Conservation (phyloP, 2,329 filamentous ascomycete species). For the Scytalidium lignicola region DNA sequence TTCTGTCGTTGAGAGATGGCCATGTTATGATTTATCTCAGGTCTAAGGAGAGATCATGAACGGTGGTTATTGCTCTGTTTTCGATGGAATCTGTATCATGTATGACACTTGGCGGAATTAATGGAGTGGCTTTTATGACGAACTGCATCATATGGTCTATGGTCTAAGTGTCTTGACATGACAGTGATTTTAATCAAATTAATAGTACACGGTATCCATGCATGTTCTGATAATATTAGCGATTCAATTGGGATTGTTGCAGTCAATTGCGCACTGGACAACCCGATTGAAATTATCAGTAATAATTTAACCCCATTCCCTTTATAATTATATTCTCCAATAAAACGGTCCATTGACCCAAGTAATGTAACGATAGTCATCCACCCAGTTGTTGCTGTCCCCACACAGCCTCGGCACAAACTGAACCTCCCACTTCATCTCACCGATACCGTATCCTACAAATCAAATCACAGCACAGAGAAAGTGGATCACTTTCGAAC, state of each 20-base stretch:
- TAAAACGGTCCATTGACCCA: background rate
- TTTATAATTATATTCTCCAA: background rate
- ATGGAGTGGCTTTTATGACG: background rate
- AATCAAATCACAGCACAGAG: background rate
- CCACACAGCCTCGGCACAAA: background rate
- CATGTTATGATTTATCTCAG: constrained; percentile 8
- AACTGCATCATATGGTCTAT: background rate
- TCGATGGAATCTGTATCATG: constrained; percentile 3
- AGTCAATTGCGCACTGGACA: too few species aligned
- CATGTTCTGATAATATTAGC: background rate
- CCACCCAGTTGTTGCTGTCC: background rate
- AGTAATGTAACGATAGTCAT: too few species aligned
- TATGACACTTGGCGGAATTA: constrained; percentile 1
- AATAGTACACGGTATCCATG: too few species aligned
- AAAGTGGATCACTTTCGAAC: background rate
- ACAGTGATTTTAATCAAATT: background rate
- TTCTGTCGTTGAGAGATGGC: constrained; percentile 15
- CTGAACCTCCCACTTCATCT: background rate
- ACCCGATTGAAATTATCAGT: too few species aligned
- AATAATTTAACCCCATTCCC: too few species aligned
- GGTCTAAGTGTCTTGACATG: too few species aligned
- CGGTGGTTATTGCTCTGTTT: background rate
- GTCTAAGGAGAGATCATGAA: constrained; percentile 5
- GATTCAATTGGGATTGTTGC: too few species aligned
- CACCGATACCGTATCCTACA: background rate